Conservation (phyloP, 2,329 filamentous ascomycete genomes). For the Hymenoscyphus infarciens region DNA sequence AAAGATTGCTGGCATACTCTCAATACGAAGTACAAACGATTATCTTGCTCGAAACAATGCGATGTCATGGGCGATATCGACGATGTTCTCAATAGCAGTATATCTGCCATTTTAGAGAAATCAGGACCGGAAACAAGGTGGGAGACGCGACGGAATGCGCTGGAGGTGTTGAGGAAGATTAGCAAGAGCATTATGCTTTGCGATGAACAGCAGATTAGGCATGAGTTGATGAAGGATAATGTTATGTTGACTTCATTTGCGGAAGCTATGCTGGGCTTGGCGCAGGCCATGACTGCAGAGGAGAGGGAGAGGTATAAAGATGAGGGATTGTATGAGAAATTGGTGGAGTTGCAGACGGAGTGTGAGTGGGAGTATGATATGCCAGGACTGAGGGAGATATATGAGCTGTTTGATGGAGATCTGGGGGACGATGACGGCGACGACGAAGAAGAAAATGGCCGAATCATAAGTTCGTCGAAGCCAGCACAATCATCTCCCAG, state of each 20-base stretch:
- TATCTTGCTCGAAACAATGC: conserved; percentile 14
- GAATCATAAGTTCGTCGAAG: not conserved
- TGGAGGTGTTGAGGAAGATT: conserved; percentile 20
- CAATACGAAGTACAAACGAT: conserved; percentile 14
- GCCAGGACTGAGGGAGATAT: conserved; percentile 11
- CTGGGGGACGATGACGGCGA: conserved; percentile 3
- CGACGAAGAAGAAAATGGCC: not conserved
- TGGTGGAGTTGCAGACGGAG: conserved; percentile 18
- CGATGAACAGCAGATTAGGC: conserved; percentile 16
- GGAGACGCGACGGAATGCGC: conserved; percentile 17
- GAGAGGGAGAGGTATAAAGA: conserved; percentile 18
- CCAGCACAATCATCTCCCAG: not conserved
- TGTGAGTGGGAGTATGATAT: conserved; percentile 17
- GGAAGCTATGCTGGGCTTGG: conserved; percentile 17
- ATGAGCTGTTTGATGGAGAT: conserved; percentile 15
- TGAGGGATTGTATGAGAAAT: conserved; percentile 20
- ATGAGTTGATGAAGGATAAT: conserved; percentile 23
- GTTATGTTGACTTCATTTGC: conserved; percentile 16
- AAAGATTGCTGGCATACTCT: conserved; percentile 18
- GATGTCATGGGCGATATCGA: conserved; percentile 8
- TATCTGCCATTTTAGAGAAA: conserved; percentile 6
- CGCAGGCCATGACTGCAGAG: conserved; percentile 12
- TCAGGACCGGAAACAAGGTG: conserved; percentile 15
- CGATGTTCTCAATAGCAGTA: conserved; percentile 1
- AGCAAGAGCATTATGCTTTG: conserved; percentile 21